Conservation (phyloP, 192 early-diverging fungal genomes). For the Geosiphon pyriformis region DNA sequence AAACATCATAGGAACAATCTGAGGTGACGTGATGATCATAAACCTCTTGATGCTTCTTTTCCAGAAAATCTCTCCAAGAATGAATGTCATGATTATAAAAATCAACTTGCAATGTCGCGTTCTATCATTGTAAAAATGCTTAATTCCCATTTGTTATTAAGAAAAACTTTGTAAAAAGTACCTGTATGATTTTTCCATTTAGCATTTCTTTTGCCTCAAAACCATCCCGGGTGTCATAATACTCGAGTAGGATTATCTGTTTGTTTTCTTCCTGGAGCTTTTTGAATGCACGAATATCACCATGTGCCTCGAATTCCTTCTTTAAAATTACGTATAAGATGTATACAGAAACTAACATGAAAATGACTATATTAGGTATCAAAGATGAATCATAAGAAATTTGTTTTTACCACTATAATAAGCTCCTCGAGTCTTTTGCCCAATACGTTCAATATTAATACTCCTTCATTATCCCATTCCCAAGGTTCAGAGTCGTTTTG, state of each 20-base stretch:
- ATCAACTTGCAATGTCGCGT: constrained; percentile 15
- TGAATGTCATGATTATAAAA: constrained; percentile 25
- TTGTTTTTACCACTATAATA: not conserved
- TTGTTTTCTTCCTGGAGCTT: not conserved
- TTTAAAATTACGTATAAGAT: too few species aligned
- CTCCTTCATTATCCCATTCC: not conserved
- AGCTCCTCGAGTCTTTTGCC: not conserved
- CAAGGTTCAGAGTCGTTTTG: not conserved
- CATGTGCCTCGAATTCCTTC: not conserved
- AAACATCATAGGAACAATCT: too few species aligned
- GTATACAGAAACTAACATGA: too few species aligned
- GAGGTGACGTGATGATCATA: too few species aligned
- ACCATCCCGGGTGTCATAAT: constrained; percentile 43
- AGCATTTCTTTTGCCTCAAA: constrained; percentile 29
- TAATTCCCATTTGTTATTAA: not conserved
- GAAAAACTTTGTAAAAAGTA: too few species aligned
- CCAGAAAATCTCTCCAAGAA: constrained; percentile 2
- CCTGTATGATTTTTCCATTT: constrained; percentile 30
- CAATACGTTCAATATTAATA: not conserved
- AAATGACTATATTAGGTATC: too few species aligned
- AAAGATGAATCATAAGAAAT: too few species aligned
- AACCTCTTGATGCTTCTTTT: not conserved
- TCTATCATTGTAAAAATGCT: not conserved
- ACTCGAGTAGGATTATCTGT: constrained; percentile 28
- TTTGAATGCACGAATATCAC: not conserved